Evolutionary conservation across 805 yeast species (phyloP), one percentile per base, ranked within the genome.

Genomic region (Komagataella phaffii): DNA sequence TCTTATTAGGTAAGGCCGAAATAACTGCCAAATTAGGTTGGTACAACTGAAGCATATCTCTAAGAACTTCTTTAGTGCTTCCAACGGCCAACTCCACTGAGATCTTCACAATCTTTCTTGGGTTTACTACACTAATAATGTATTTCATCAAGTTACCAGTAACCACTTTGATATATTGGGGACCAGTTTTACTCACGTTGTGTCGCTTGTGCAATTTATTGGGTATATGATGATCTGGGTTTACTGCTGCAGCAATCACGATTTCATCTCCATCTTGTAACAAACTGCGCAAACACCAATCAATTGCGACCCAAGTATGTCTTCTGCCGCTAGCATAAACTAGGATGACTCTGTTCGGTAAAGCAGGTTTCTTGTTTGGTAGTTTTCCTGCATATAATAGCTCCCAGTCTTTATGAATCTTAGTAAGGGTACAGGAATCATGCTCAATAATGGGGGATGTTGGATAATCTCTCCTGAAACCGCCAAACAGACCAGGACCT

Each of bases 231-330:
- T 50, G 47, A 23, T 46, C 17, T 10, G 70, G 67, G 47, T 60
- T 59, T 19, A 82, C 72, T 2, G 83, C 69, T 1, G 89, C 73
- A 5, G 79, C 75, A 6, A 86, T 74, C 3, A 85, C 77, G 10
- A 86, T 64, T 12, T 80, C 74, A 63, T 86, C 95, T 7, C 88
- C 87, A 57, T 80, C 69, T 56, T 76, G 79, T 3, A 83, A 64
- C 10, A 83, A 65, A 46, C 71, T 67, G 48, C 70, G 71, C 51
- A 85, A 64, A 6, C 79, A 68, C 82, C 86, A 86, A 62, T 86
- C 95, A 24, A 86, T 64, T 1, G 88, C 81, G 8, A 84, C 88
- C 95, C 95, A 86, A 0, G 93, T 83, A 66, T 85, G 91, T 52
- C 69, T 73, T 53, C 91, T 68, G 2, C 88, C 95, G 56, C 81